phyloP scores from a whole-genome alignment of 306 rosid species.

The Calophaca sinica region DNA sequence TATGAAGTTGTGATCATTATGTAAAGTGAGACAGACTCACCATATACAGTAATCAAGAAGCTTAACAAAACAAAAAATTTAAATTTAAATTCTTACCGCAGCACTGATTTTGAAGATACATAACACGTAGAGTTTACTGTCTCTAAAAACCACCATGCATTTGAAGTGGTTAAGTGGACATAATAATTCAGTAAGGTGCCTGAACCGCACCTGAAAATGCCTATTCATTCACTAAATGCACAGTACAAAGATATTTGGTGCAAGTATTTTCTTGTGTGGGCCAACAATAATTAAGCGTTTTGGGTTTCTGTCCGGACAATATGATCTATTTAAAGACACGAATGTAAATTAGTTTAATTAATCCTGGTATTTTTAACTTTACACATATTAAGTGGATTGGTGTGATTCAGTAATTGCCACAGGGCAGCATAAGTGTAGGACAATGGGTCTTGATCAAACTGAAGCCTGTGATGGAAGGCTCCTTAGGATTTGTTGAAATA shows the following conservation, averaged over 20 bases:
- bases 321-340: neutral
- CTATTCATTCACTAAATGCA: neutral
- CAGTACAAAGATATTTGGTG: neutral
- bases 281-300: conserved; percentile 9
- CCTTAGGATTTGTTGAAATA: neutral
- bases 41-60: conserved; percentile 9
- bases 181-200: conserved; percentile 28
- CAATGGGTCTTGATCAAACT: conserved; percentile 3
- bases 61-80: conserved; percentile 1
- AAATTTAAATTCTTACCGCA: neutral
- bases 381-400: conserved; percentile 9
- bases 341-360: neutral
- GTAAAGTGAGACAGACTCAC: conserved; percentile 9
- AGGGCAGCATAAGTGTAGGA: neutral
- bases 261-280: neutral
- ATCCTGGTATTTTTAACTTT: conserved; percentile 1
- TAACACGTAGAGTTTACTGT: conserved; percentile 3
- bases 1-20: conserved; percentile 30
- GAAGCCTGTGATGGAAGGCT: conserved; percentile 4
- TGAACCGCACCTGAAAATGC: neutral
- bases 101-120: conserved; percentile 7
- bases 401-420: neutral
- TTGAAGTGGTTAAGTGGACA: conserved; percentile 8
- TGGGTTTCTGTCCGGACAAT: neutral
- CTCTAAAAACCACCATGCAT: conserved; percentile 11